phyloP scores from a whole-genome alignment of 176 grass and related monocot genomes.

The Oryza meridionalis region DNA sequence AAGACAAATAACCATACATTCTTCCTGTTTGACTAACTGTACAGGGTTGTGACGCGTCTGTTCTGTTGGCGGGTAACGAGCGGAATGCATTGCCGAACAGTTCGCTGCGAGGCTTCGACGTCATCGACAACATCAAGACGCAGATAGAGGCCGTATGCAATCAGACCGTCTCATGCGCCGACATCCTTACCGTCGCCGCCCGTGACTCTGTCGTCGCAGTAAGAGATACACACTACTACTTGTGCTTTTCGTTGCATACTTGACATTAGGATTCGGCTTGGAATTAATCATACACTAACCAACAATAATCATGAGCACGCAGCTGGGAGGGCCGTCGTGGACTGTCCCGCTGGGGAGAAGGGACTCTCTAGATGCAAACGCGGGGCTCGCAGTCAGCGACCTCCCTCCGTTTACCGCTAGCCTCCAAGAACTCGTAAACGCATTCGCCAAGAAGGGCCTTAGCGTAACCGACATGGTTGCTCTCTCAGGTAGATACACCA shows the following conservation, averaged over 20 bases:
- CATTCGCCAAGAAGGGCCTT: background rate
- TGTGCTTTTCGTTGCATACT: background rate
- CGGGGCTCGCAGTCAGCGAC: background rate
- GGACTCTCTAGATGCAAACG: constrained; percentile 39
- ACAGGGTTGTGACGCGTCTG: constrained; percentile 75
- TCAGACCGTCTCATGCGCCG: constrained; percentile 77
- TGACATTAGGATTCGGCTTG: background rate
- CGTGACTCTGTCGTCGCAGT: constrained; percentile 69
- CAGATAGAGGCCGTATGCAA: constrained; percentile 59
- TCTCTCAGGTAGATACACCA: constrained; percentile 14
- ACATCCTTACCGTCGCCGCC: constrained; percentile 30
- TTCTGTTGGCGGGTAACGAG: constrained; percentile 47
- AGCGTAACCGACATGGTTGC: constrained; percentile 22
- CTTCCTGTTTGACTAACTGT: background rate
- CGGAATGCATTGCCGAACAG: no score
- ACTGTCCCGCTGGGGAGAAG: constrained; percentile 43
- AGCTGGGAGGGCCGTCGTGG: constrained; percentile 52
- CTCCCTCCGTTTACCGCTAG: background rate
- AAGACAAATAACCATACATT: background rate
- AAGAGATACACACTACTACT: background rate
- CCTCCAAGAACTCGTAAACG: background rate
- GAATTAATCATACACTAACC: no score
- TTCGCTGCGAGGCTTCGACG: constrained; percentile 44
- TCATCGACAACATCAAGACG: constrained; percentile 65
- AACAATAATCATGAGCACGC: background rate